Percentiles rank a stretch among this genome's conserved stretches.
These are phyloP conservation scores for Spatholobus suberectus DNA, from an alignment of 306 rosid species.

Conservation along the genomic window DNA sequence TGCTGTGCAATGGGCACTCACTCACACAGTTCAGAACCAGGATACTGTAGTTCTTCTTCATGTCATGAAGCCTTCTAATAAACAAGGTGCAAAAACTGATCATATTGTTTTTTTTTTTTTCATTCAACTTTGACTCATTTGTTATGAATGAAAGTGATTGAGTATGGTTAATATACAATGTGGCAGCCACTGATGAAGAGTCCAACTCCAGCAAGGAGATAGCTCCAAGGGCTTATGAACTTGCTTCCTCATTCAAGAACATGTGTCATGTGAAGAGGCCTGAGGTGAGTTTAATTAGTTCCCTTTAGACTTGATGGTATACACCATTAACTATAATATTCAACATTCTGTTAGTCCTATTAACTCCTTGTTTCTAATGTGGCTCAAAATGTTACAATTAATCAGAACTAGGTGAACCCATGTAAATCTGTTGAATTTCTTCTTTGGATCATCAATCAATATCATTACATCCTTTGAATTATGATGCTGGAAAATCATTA, in stretches of 20 bases:
- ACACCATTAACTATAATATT: background rate
- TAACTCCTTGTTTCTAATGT: background rate
- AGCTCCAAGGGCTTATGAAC: constrained; percentile 69
- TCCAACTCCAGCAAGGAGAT: constrained; percentile 54
- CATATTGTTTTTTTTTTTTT: constrained; percentile 1
- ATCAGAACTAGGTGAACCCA: background rate
- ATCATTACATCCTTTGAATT: background rate
- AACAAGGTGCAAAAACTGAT: constrained; percentile 58
- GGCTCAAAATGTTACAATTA: background rate
- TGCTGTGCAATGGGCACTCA: constrained; percentile 91
- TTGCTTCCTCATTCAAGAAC: constrained; percentile 68
- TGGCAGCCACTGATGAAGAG: constrained; percentile 56
- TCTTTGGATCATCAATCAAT: constrained; percentile 4
- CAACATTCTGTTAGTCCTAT: background rate
- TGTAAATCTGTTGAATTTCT: constrained; percentile 17
- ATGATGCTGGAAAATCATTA: constrained; percentile 25
- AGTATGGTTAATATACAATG: background rate
- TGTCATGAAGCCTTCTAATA: constrained; percentile 65
- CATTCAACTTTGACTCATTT: background rate
- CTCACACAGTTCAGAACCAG: constrained; percentile 85
- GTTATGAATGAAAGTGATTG: constrained; percentile 17
- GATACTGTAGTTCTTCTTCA: constrained; percentile 77
- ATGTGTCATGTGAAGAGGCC: constrained; percentile 77
- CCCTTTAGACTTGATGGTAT: background rate
- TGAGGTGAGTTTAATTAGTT: constrained; percentile 60